Evolutionary conservation across 495 filamentous ascomycete species (phyloP), one percentile per base, ranked within the genome.

Genomic region (Talaromyces stipitatus): DNA sequence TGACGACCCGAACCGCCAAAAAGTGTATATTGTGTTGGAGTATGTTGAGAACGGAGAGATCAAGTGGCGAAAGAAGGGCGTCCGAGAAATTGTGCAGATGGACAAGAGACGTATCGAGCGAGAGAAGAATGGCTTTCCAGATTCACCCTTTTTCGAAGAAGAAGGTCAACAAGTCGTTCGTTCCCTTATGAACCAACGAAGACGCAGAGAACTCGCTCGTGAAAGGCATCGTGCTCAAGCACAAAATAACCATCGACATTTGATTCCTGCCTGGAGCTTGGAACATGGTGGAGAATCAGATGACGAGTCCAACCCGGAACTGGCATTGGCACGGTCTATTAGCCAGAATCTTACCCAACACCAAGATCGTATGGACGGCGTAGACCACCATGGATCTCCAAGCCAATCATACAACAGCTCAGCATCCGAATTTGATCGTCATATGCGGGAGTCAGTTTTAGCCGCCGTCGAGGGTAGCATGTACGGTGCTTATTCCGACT

Each of bases 1-100:
- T 63, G 94, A 99, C 64, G 94, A 99, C 67, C 91, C 92, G 1
- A 87, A 90, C 61, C 80, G 87, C 56, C 92, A 94, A 74, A 99
- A 99, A 72, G 95, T 99, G 56, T 97, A 99, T 72, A 89, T 99
- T 69, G 90, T 97, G 20, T 75, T 99, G 38, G 94, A 99, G 67
- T 92, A 89, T 69, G 91, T 97, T 58, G 89, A 96, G 65, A 81
- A 89, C 22, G 92, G 94, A 48, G 95, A 99, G 70, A 89, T 99
- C 30, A 77, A 88, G 20, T 99, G 94, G 94, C 83, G 92, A 36
- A 91, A 86, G 66, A 86, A 89, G 65, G 92, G 88, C 2, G 72
- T 88, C 4, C 85, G 84, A 50, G 85, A 90, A 61, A 86, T 97
- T 57, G 86, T 88, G 57, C 75, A 82, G 10, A 84, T 91, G 57